Base-by-base conservation (phyloP, 1,284 basidiomycete genomes). In the Volvariella surrecta region DNA sequence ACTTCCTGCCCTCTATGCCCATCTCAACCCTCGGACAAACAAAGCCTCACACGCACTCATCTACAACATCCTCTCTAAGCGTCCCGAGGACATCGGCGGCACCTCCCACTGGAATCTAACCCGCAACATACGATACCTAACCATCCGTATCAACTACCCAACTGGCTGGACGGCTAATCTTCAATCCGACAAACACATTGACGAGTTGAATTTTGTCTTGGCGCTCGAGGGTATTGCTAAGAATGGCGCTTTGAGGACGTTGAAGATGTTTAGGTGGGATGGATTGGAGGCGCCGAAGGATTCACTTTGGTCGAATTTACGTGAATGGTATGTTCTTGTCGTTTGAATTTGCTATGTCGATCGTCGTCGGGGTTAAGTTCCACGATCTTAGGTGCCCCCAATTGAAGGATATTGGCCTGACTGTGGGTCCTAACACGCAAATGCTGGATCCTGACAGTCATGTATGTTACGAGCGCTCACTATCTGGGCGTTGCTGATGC, bases 241-340 rank as follows among this genome's bases (percentile, higher is more conserved):
- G 2, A n/a, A 32, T 9, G 49, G 50, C 1, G 42, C 32, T 16
- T 37, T 53, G 18, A 22, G 37, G 22, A 24, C 44, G 13, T 41
- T 53, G 7, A 44, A 40, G 7, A 46, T 45, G 10, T 54, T 54
- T 37, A 45, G 44, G 19, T 54, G 50, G 53, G 46, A 49, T 32
- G 51, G 53, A 17, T 22, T 42, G 45, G 47, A 50, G 19, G 49
- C 43, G 15, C 52, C 53, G 28, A 45, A 24, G 15, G 47, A 54
- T 42, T 45, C 40, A 3, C 40, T 54, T 9, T 54, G 53, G 53
- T 44, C 45, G 16, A 30, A 21, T 21, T 42, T 54, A 18, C 45
- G 48, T 4, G 41, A 38, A 31, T 45, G 43, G 51, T 53, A 39
- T 31, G 43, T 47, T 40, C 24, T 13, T 41, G 9, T n/a, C 8